These are phyloP conservation scores for Aspergillus hortae DNA, from an alignment of 2,329 filamentous ascomycete species.

Conservation along the genomic window DNA sequence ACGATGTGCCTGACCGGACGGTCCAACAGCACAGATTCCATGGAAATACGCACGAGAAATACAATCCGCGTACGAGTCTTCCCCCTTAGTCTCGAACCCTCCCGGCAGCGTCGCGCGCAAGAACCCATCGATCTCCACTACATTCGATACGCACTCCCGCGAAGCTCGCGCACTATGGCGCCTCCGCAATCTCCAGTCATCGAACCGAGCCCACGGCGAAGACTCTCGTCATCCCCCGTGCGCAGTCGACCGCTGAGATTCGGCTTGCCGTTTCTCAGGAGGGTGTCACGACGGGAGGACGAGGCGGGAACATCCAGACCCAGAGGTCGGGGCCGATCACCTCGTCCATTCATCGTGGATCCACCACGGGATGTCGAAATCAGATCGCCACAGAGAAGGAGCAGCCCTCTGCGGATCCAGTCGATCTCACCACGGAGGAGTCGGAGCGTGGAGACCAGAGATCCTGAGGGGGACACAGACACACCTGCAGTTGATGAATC, in stretches of 20 bases:
- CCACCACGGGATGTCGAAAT: constrained; percentile 3
- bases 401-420: background rate
- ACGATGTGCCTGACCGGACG: constrained; percentile 16
- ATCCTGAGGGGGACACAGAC: background rate
- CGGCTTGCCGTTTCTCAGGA: constrained; percentile 14
- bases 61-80: constrained; percentile 15
- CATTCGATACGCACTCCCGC: constrained; percentile 5
- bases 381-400: background rate
- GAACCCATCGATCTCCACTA: constrained; percentile 16
- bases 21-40: constrained; percentile 13
- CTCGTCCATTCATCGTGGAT: constrained; percentile 14
- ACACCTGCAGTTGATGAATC: background rate
- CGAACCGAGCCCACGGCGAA: constrained; percentile 1
- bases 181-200: constrained; percentile 8
- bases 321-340: constrained; percentile 7
- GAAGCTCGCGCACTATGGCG: background rate
- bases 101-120: constrained; percentile 10
- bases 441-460: background rate
- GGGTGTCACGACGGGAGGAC: constrained; percentile 1
- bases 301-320: background rate
- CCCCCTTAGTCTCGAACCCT: constrained; percentile 11
- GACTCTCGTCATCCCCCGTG: constrained; percentile 1
- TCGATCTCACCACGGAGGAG: background rate
- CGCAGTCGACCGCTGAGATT: constrained; percentile 11
- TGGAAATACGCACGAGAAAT: constrained; percentile 20